Conservation (phyloP, 2,329 filamentous ascomycete genomes). For the Ophiostoma australiae region DNA sequence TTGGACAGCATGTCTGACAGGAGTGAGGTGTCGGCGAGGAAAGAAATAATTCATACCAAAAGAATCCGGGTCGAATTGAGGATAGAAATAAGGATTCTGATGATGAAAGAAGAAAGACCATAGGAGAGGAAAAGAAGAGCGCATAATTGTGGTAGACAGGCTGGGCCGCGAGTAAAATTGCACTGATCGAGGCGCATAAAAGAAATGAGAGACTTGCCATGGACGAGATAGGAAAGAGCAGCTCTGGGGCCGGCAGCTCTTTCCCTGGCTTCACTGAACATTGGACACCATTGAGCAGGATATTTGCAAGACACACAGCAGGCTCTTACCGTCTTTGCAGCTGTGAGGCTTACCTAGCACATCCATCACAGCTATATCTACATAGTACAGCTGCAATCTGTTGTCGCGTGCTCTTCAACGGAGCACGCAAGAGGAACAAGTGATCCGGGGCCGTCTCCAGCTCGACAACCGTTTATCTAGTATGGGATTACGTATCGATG, state of each 20-base stretch:
- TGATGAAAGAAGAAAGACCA: neutral
- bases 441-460: neutral
- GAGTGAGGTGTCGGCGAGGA: neutral
- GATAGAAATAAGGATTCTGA: neutral
- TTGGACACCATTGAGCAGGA: too few relatives aligned
- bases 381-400: neutral
- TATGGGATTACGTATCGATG: neutral
- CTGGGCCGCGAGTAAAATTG: neutral
- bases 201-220: neutral
- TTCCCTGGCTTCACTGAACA: neutral
- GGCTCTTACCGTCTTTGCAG: too few relatives aligned
- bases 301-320: neutral
- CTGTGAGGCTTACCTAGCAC: too few relatives aligned
- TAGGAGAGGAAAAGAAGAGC: neutral
- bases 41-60: too few relatives aligned
- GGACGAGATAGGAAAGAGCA: neutral
- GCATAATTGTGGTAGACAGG: neutral
- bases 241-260: neutral
- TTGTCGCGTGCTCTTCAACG: neutral
- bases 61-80: too few relatives aligned
- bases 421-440: neutral
- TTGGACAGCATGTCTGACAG: neutral
- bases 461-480: too few relatives aligned
- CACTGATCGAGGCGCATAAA: slow-evolving; percentile 6
- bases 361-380: too few relatives aligned